Conservation (phyloP, 106 monocot genomes). For the Chionographis japonica region DNA sequence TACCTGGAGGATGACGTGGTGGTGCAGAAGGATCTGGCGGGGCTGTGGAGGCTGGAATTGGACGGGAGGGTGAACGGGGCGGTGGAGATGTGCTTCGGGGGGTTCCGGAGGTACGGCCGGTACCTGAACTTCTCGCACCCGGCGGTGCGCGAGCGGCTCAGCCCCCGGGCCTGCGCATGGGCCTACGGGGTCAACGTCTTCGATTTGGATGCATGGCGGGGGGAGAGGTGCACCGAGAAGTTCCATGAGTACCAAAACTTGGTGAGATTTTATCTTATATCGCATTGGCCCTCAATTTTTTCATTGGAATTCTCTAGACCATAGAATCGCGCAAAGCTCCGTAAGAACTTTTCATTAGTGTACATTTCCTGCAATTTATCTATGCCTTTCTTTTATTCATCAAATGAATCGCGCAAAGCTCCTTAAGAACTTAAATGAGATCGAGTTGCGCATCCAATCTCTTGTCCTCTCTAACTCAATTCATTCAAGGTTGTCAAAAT, state of each 20-base stretch:
- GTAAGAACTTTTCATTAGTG: too few species aligned
- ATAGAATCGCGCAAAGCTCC: too few species aligned
- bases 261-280: constrained; percentile 40
- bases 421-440: too few species aligned
- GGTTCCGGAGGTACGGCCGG: constrained; percentile 53
- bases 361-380: too few species aligned
- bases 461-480: too few species aligned
- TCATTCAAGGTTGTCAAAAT: too few species aligned
- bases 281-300: too few species aligned
- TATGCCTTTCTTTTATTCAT: too few species aligned
- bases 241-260: constrained; percentile 67
- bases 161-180: constrained; percentile 84
- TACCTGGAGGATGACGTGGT: constrained; percentile 91
- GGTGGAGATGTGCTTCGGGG: constrained; percentile 87
- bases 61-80: constrained; percentile 87
- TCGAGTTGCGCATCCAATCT: too few species aligned
- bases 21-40: constrained; percentile 74
- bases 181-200: constrained; percentile 84
- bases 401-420: too few species aligned
- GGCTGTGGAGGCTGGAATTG: constrained; percentile 65
- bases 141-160: constrained; percentile 47
- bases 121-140: constrained; percentile 82
- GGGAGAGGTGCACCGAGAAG: constrained; percentile 61
- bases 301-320: too few species aligned
- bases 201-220: constrained; percentile 91